Percentiles rank a stretch among this genome's conserved stretches.
These are phyloP conservation scores for Berberis vulgaris DNA, from an alignment of 164 flowering plant species.

Conservation along the genomic window DNA sequence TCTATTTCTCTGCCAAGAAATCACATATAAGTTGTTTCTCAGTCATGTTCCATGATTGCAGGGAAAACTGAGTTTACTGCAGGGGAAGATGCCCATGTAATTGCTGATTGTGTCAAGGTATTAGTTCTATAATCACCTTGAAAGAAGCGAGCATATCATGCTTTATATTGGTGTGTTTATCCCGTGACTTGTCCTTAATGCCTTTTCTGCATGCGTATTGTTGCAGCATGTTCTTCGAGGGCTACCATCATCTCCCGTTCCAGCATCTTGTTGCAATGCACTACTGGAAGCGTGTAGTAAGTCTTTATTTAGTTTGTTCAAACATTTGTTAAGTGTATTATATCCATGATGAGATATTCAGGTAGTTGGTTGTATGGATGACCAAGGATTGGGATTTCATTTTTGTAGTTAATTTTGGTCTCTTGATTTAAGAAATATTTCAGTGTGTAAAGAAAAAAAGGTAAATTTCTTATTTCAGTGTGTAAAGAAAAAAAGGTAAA, in stretches of 20 bases:
- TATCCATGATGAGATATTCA: too few species aligned
- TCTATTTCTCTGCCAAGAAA: background rate
- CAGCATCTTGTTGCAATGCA: conserved; percentile 94
- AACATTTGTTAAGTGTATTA: too few species aligned
- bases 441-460: too few species aligned
- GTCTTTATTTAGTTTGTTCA: conserved; percentile 16
- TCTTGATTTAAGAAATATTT: too few species aligned
- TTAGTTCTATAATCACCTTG: conserved; percentile 6
- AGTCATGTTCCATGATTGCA: conserved; percentile 19
- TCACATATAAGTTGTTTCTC: conserved; percentile 5
- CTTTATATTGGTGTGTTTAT: conserved; percentile 1
- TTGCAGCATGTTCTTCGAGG: conserved; percentile 78
- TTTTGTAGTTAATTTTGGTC: too few species aligned
- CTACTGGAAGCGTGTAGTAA: conserved; percentile 81
- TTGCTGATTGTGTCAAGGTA: conserved; percentile 96
- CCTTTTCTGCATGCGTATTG: conserved; percentile 5
- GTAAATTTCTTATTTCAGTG: too few species aligned
- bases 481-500: too few species aligned
- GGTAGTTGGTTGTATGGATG: too few species aligned
- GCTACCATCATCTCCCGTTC: conserved; percentile 95
- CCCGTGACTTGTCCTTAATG: conserved; percentile 4
- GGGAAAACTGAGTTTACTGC: conserved; percentile 77
- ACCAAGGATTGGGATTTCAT: too few species aligned
- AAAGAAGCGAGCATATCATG: background rate
- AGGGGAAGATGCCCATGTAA: conserved; percentile 86